A percentile compares a stretch with the other conserved stretches of the same genome.
Conservation (phyloP, 441 rosid genomes). For the Pelargonium myrrhifolium region DNA sequence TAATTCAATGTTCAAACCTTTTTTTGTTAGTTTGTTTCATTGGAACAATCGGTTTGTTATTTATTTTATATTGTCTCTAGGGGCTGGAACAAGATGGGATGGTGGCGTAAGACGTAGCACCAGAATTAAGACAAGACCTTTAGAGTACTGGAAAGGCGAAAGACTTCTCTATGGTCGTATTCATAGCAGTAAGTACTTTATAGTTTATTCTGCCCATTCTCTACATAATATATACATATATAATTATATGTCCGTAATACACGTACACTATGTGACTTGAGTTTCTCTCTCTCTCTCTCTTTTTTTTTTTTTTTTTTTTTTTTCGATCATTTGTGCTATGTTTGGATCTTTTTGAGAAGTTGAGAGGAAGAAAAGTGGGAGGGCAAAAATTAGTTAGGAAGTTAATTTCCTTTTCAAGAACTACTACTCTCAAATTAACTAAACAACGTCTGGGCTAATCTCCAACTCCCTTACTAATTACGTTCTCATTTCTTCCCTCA, state of each 20-base stretch:
- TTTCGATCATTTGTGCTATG: no score
- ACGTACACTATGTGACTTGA: not conserved
- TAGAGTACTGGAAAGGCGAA: constrained; percentile 94
- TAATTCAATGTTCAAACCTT: not conserved
- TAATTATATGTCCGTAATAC: not conserved
- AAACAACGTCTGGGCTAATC: no score
- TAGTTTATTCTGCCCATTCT: not conserved
- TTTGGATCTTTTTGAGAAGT: no score
- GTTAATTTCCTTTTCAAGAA: no score
- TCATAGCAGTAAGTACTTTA: constrained; percentile 58
- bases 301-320: no score
- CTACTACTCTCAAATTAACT: no score
- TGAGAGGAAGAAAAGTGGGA: no score
- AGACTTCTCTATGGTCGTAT: constrained; percentile 80
- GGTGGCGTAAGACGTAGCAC: constrained; percentile 72
- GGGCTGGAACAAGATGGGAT: constrained; percentile 52
- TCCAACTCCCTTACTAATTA: no score
- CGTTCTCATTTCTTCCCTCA: no score
- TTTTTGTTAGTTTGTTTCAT: not conserved
- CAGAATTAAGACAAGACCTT: constrained; percentile 77
- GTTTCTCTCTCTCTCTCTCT: no score
- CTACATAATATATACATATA: not conserved
- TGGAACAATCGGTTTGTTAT: constrained; percentile 14
- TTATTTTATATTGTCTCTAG: constrained; percentile 30
- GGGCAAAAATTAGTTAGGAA: no score